phyloP scores from a whole-genome alignment of 352 stramenopile genomes.

The Phytophthora boehmeriae region DNA sequence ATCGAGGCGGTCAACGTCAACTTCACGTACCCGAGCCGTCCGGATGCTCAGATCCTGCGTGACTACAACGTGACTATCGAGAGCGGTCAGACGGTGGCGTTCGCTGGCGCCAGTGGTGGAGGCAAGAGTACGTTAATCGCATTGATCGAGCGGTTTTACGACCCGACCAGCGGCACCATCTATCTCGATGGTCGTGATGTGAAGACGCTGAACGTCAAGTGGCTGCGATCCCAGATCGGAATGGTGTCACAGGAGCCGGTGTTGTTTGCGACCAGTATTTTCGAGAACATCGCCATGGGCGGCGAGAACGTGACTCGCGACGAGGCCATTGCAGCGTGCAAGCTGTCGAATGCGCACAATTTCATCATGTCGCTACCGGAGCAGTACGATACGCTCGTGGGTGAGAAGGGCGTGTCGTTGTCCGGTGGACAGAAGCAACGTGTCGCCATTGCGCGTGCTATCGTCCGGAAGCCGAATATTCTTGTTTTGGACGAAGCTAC shows the following conservation, averaged over 20 bases:
- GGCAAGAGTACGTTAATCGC: conserved; percentile 88
- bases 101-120: conserved; percentile 88
- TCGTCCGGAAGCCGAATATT: conserved; percentile 52
- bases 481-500: conserved; percentile 56
- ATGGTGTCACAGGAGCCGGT: conserved; percentile 82
- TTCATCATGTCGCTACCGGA: conserved; percentile 92
- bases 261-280: conserved; percentile 84
- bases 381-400: conserved; percentile 86
- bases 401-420: conserved; percentile 50
- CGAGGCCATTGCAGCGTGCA: conserved; percentile 80
- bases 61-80: conserved; percentile 77
- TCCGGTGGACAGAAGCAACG: conserved; percentile 55
- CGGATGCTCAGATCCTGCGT: conserved; percentile 66
- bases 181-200: conserved; percentile 78
- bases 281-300: conserved; percentile 89
- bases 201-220: conserved; percentile 66
- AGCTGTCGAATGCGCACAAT: conserved; percentile 84
- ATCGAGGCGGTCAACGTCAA: conserved; percentile 64
- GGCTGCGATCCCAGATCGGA: conserved; percentile 58
- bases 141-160: conserved; percentile 87
- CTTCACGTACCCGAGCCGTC: conserved; percentile 84
- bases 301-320: conserved; percentile 52
- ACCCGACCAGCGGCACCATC: conserved; percentile 64
- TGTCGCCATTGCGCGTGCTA: conserved; percentile 42
- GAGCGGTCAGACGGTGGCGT: conserved; percentile 79